phyloP scores from a whole-genome alignment of 129 eudicot species.

The Centaurea solstitialis region DNA sequence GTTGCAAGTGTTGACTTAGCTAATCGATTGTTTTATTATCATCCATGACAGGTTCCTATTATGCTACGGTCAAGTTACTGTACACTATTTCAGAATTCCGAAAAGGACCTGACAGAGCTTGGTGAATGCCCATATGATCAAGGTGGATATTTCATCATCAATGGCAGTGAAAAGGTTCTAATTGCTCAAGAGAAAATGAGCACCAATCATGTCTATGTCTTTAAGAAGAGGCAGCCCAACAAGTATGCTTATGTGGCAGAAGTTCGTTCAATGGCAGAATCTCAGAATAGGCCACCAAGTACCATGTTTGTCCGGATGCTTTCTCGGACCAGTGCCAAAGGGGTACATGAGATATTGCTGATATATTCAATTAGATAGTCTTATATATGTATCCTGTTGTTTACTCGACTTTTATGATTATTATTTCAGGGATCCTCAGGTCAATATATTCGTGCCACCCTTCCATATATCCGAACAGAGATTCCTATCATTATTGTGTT shows the following conservation, averaged over 20 bases:
- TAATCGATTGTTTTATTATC: neutral
- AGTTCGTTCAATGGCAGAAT: constrained; percentile 92
- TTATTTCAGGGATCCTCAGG: constrained; percentile 83
- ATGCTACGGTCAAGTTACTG: constrained; percentile 97
- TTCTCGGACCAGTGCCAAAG: constrained; percentile 85
- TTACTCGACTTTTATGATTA: too few relatives aligned
- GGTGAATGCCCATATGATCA: constrained; percentile 98
- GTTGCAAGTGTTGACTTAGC: neutral
- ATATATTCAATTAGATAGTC: neutral
- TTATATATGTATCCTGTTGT: too few relatives aligned
- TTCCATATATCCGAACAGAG: constrained; percentile 87
- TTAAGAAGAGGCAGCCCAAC: constrained; percentile 93
- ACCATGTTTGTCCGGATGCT: constrained; percentile 98
- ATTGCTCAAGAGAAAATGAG: constrained; percentile 99
- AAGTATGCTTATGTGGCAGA: constrained; percentile 94
- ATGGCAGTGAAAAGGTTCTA: constrained; percentile 92
- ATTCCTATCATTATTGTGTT: constrained; percentile 91
- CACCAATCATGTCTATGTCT: constrained; percentile 96
- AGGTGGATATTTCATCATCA: constrained; percentile 97
- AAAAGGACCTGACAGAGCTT: constrained; percentile 93
- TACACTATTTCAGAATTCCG: constrained; percentile 76
- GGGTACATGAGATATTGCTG: constrained; percentile 59
- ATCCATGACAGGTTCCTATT: constrained; percentile 75
- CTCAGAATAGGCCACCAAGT: constrained; percentile 90
- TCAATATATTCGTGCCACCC: constrained; percentile 90